A percentile compares a stretch with the other conserved stretches of the same genome.
These are phyloP conservation scores for Dactylellina parvicollis DNA, from an alignment of 2,329 filamentous ascomycete genomes.

Conservation along the genomic window DNA sequence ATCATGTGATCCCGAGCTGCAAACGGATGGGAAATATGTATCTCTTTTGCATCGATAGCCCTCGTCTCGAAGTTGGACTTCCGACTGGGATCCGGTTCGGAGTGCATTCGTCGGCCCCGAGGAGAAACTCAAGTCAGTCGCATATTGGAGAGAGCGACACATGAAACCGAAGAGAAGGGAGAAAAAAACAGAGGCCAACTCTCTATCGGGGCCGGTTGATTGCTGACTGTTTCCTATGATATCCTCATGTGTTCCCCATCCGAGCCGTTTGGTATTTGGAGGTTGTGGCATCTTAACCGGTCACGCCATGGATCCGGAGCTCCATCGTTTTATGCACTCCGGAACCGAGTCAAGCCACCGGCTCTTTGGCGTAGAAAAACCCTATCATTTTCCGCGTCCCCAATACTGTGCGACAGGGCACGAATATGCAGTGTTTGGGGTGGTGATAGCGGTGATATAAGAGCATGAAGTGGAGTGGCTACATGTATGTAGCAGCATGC, in stretches of 20 bases:
- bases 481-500: background rate
- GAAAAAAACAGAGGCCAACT: background rate
- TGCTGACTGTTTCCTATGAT: slow-evolving; percentile 39
- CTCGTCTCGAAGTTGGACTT: background rate
- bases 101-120: slow-evolving; percentile 25
- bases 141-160: slow-evolving; percentile 1
- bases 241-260: slow-evolving; percentile 23
- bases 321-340: slow-evolving; percentile 48
- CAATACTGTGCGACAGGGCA: background rate
- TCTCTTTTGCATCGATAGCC: slow-evolving; percentile 6
- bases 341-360: slow-evolving; percentile 53
- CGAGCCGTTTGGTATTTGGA: slow-evolving; percentile 22
- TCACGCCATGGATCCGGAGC: slow-evolving; percentile 54
- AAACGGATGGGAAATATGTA: background rate
- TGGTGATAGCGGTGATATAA: background rate
- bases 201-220: slow-evolving; percentile 21
- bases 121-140: slow-evolving; percentile 8
- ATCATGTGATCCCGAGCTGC: slow-evolving; percentile 49
- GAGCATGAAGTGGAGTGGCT: background rate
- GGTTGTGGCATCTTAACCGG: slow-evolving; percentile 49
- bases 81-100: slow-evolving; percentile 20
- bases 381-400: background rate
- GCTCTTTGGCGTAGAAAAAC: slow-evolving; percentile 37
- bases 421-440: background rate
- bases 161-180: background rate